phyloP scores from a whole-genome alignment of 2,329 filamentous ascomycete species.

The Ceratocystis destructans region DNA sequence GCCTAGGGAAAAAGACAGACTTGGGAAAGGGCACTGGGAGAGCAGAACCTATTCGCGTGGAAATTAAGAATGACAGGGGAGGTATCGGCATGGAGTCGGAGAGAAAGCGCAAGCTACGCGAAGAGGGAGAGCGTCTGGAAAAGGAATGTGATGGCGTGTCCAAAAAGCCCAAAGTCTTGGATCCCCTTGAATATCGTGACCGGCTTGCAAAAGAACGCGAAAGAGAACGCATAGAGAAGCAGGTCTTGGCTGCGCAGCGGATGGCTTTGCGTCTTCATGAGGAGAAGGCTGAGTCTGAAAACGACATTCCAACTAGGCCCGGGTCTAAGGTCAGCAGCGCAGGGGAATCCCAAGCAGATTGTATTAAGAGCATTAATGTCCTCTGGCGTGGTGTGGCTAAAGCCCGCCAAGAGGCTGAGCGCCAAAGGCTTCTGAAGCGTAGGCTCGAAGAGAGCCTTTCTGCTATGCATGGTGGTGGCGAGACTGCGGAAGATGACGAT shows the following conservation, averaged over 20 bases:
- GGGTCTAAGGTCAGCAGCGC: conserved; percentile 20
- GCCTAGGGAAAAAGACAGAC: conserved; percentile 46
- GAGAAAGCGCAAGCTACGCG: conserved; percentile 60
- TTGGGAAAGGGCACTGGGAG: conserved; percentile 26
- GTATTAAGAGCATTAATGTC: conserved; percentile 43
- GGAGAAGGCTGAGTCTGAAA: conserved; percentile 27
- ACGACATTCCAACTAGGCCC: background rate
- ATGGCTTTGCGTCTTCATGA: conserved; percentile 65
- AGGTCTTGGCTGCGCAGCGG: conserved; percentile 66
- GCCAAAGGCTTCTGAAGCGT: conserved; percentile 49
- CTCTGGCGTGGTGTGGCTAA: conserved; percentile 66
- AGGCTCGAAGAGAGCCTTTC: conserved; percentile 53
- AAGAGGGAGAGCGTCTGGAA: conserved; percentile 29
- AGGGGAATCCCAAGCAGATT: conserved; percentile 22
- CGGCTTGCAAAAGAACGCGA: conserved; percentile 58
- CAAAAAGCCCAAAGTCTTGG: conserved; percentile 29
- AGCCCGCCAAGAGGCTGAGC: conserved; percentile 54
- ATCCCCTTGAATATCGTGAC: conserved; percentile 60
- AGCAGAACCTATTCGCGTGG: conserved; percentile 58
- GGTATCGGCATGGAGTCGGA: conserved; percentile 77
- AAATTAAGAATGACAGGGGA: conserved; percentile 62
- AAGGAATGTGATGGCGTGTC: conserved; percentile 40
- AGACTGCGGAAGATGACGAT: conserved; percentile 33
- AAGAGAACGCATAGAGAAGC: conserved; percentile 50
- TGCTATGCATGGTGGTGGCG: conserved; percentile 28